Conservation (phyloP, 805 yeast species). For the Candida maris region DNA sequence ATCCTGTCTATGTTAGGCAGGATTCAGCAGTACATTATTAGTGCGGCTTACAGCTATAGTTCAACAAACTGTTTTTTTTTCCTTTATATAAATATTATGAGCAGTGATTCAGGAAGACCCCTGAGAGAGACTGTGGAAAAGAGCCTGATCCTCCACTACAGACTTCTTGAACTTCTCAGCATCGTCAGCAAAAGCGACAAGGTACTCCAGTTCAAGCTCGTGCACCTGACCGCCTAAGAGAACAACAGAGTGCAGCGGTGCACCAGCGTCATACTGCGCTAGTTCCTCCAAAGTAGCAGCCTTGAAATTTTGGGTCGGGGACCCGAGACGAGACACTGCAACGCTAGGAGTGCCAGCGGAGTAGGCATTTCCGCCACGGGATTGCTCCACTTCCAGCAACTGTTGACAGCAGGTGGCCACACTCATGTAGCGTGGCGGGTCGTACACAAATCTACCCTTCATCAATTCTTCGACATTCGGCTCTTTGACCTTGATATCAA, state of each 20-base stretch:
- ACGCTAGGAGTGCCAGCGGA: conserved; percentile 88
- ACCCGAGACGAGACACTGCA: conserved; percentile 87
- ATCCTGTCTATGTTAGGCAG: conserved; percentile 42
- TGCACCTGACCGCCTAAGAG: conserved; percentile 92
- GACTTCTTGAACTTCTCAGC: conserved; percentile 44
- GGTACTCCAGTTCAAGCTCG: conserved; percentile 83
- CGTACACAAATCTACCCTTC: conserved; percentile 85
- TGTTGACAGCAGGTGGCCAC: conserved; percentile 88
- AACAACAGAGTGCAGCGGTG: conserved; percentile 87
- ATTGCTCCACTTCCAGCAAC: conserved; percentile 81
- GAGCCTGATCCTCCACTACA: conserved; percentile 59
- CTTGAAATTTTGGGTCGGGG: conserved; percentile 76
- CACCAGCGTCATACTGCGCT: conserved; percentile 84
- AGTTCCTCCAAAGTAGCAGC: conserved; percentile 81
- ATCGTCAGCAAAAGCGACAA: conserved; percentile 71
- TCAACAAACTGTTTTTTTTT: background rate
- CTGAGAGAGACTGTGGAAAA: conserved; percentile 23
- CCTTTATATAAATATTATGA: too few relatives aligned
- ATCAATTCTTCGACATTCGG: conserved; percentile 94
- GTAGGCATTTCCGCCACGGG: conserved; percentile 72
- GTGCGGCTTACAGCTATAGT: background rate
- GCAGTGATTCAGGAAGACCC: too few relatives aligned
- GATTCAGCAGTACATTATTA: background rate
- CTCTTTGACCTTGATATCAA: conserved; percentile 95
- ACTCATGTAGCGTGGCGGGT: conserved; percentile 96